Conservation (phyloP, 2,329 filamentous ascomycete species). For the Ophiostoma tasmaniense region DNA sequence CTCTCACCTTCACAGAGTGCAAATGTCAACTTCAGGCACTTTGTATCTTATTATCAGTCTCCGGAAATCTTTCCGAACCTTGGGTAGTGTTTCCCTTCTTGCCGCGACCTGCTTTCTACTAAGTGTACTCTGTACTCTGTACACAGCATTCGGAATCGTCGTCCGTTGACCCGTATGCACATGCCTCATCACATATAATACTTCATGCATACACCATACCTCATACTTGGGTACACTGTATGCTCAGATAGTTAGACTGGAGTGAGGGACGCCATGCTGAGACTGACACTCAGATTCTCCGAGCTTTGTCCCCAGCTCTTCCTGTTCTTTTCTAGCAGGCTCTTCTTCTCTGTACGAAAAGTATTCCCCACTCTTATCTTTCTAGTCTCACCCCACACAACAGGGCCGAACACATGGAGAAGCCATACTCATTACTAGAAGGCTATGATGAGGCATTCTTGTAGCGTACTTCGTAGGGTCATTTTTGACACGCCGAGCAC, state of each 20-base stretch:
- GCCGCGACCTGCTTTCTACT: too few relatives aligned
- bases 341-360: background rate
- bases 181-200: background rate
- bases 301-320: slow-evolving; percentile 1
- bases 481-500: background rate
- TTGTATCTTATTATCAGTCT: background rate
- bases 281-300: background rate
- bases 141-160: background rate
- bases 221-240: too few relatives aligned
- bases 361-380: slow-evolving; percentile 5
- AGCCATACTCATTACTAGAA: background rate
- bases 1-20: too few relatives aligned
- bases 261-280: background rate
- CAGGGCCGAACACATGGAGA: background rate
- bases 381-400: slow-evolving; percentile 11
- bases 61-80: background rate
- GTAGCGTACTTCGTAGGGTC: background rate
- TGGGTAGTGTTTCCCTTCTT: background rate
- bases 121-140: background rate
- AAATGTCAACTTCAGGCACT: background rate
- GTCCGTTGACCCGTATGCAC: background rate
- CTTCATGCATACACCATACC: background rate
- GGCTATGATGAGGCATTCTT: background rate
- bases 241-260: too few relatives aligned
- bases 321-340: background rate